Percentiles rank a stretch among this genome's conserved stretches.
Evolutionary conservation across 331 rosid species (phyloP).

Genomic region (Phaseolus coccineus): DNA sequence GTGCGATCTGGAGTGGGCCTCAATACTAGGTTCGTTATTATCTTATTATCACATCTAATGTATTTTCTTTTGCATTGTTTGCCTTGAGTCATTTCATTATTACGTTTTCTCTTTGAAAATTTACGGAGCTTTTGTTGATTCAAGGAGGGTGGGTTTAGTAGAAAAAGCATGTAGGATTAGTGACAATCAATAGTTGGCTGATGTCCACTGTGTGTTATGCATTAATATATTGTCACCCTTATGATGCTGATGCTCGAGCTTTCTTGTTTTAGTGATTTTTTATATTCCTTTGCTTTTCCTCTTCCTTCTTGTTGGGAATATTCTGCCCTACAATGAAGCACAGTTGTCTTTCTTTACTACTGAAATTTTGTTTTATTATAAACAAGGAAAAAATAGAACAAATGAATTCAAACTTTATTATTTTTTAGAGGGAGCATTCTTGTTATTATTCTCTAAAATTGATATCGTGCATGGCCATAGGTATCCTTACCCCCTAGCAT

Average conservation of each 20-base stretch:
- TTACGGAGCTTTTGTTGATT: slow-evolving; percentile 33
- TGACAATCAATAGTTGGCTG: slow-evolving; percentile 18
- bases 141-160: slow-evolving; percentile 8
- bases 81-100: background rate
- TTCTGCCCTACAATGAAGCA: background rate
- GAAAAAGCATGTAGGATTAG: background rate
- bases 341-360: background rate
- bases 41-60: slow-evolving; percentile 13
- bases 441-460: background rate
- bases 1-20: slow-evolving; percentile 97
- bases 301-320: slow-evolving; percentile 8
- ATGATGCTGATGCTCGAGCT: slow-evolving; percentile 10
- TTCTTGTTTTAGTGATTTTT: slow-evolving; percentile 8
- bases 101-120: slow-evolving; percentile 27
- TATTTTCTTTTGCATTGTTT: slow-evolving; percentile 13
- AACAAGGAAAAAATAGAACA: slow-evolving; percentile 4
- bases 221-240: slow-evolving; percentile 22
- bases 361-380: background rate
- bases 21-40: slow-evolving; percentile 76
- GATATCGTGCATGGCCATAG: background rate
- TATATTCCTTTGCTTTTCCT: slow-evolving; percentile 20
- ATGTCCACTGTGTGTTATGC: slow-evolving; percentile 3
- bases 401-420: background rate
- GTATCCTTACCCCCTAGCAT: background rate
- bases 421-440: slow-evolving; percentile 11